Evolutionary conservation across 176 grass and related monocot species (phyloP).

Genomic region (Eremochloa ophiuroides): DNA sequence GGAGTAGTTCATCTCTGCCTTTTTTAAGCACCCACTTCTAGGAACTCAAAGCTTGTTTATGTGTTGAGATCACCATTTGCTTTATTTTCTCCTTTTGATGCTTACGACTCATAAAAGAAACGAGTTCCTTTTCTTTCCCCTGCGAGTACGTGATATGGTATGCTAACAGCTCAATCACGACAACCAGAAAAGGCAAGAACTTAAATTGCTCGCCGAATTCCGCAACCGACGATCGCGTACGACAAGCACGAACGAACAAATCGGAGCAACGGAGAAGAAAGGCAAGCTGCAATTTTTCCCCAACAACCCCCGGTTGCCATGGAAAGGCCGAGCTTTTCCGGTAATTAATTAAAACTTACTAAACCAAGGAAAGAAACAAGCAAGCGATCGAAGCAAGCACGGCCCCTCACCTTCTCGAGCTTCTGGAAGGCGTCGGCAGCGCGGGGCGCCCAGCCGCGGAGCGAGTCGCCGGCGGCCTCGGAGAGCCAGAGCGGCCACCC

Average conservation of each 20-base stretch:
- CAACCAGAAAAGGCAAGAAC: constrained; percentile 10
- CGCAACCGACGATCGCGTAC: not conserved
- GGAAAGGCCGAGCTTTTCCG: not conserved
- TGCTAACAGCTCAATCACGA: constrained; percentile 10
- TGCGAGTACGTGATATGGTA: not conserved
- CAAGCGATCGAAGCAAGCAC: not conserved
- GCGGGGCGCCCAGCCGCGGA: constrained; percentile 76
- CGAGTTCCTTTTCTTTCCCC: not conserved
- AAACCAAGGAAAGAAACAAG: not conserved
- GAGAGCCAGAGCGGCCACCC: constrained; percentile 94
- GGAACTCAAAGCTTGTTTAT: constrained; percentile 29
- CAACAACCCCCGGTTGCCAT: not conserved
- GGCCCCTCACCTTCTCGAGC: constrained; percentile 74
- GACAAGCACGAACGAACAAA: constrained; percentile 1
- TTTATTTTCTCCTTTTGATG: constrained; percentile 15
- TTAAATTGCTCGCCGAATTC: not conserved
- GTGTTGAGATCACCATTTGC: constrained; percentile 15
- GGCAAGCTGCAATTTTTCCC: not conserved
- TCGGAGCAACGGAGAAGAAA: not conserved
- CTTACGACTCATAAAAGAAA: not conserved
- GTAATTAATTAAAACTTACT: constrained; percentile 5
- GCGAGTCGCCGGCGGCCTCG: constrained; percentile 62
- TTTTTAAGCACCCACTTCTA: constrained; percentile 16
- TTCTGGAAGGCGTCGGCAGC: constrained; percentile 78
- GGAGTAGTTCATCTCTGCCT: constrained; percentile 15